Percentiles rank a stretch among this genome's conserved stretches.
phyloP scores from a whole-genome alignment of 495 filamentous ascomycete genomes.

The Annulohypoxylon maeteangense region DNA sequence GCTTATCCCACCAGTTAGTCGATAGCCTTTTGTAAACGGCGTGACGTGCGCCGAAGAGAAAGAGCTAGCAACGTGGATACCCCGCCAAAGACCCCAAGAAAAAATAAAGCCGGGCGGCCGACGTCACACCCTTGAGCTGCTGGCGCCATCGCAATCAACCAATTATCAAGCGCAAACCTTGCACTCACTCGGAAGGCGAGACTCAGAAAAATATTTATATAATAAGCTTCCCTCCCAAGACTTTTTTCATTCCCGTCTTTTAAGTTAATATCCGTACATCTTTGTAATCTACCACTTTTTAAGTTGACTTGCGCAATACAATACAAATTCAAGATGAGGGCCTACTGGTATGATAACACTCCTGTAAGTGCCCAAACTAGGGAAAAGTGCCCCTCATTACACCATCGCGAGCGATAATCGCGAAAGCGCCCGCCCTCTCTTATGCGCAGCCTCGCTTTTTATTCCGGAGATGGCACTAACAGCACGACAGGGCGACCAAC shows the following conservation, averaged over 20 bases:
- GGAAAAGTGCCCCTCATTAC: constrained; percentile 33
- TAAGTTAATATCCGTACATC: background rate
- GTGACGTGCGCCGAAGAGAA: constrained; percentile 3
- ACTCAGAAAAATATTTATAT: constrained; percentile 31
- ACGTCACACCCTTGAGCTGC: constrained; percentile 37
- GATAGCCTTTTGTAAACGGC: constrained; percentile 15
- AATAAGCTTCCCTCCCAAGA: constrained; percentile 1
- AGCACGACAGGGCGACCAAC: constrained; percentile 82
- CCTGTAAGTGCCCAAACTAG: constrained; percentile 63
- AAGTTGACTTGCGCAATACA: background rate
- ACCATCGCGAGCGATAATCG: constrained; percentile 24
- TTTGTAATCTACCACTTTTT: background rate
- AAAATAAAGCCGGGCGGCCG: constrained; percentile 11
- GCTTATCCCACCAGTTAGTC: constrained; percentile 3
- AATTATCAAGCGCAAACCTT: constrained; percentile 9
- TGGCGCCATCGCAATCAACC: constrained; percentile 26
- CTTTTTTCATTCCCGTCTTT: background rate
- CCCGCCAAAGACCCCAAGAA: constrained; percentile 12
- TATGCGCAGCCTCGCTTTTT: background rate
- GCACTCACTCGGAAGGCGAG: background rate
- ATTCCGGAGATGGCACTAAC: constrained; percentile 11
- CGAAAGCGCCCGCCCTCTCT: constrained; percentile 13
- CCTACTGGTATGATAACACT: constrained; percentile 84
- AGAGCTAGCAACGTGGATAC: constrained; percentile 7
- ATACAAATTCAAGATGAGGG: constrained; percentile 68